Conservation (phyloP, 768 basidiomycete genomes). For the Cyclocybe aegerita region DNA sequence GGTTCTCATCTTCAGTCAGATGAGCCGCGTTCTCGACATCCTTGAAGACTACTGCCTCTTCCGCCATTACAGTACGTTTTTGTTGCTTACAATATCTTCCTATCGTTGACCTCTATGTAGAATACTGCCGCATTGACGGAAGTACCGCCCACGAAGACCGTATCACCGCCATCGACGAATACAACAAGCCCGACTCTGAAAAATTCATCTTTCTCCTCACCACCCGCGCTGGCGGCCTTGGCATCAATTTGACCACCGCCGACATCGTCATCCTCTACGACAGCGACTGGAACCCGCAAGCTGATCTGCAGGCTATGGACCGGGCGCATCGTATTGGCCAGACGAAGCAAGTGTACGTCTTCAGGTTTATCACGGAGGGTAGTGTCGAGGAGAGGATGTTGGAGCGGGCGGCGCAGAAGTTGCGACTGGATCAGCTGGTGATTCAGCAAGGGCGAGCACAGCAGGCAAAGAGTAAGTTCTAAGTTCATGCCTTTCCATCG, state of each 20-base stretch:
- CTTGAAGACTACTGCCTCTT: slow-evolving; percentile 97
- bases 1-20: slow-evolving; percentile 97
- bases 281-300: slow-evolving; percentile 99
- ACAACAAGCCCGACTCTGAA: slow-evolving; percentile 91
- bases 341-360: slow-evolving; percentile 97
- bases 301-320: slow-evolving; percentile 98
- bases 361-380: slow-evolving; percentile 94
- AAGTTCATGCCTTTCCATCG: background rate
- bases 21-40: slow-evolving; percentile 98
- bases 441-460: slow-evolving; percentile 94
- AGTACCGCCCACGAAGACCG: slow-evolving; percentile 96
- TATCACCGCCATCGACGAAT: slow-evolving; percentile 94
- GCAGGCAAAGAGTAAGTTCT: slow-evolving; percentile 63
- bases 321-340: slow-evolving; percentile 96
- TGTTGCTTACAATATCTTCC: background rate
- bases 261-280: slow-evolving; percentile 96
- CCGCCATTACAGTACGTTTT: slow-evolving; percentile 75
- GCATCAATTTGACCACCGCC: slow-evolving; percentile 94
- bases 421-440: slow-evolving; percentile 92
- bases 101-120: slow-evolving; percentile 35
- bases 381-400: slow-evolving; percentile 96
- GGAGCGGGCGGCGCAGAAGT: slow-evolving; percentile 93
- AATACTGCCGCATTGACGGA: slow-evolving; percentile 97
- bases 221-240: slow-evolving; percentile 94
- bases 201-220: slow-evolving; percentile 97